Evolutionary conservation across 2,329 filamentous ascomycete genomes (phyloP), one percentile per base, ranked within the genome.

Genomic region (Hypoxylon sp.): DNA sequence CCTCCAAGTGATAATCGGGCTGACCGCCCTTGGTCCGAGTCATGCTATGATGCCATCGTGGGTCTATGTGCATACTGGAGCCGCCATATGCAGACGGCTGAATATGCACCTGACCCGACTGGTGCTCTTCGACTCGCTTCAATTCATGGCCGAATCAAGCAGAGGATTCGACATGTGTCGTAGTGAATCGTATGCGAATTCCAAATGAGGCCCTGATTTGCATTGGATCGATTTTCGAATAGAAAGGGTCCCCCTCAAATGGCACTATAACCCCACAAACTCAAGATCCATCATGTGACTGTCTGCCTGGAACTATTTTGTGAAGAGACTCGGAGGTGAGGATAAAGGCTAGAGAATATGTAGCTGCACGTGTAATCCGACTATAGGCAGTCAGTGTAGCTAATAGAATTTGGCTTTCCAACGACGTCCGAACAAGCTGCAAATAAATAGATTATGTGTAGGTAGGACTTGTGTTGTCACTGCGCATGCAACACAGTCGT

Each of bases 41-140:
- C 18, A 62, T 38, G 42, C 65, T 69, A 69, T 69, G 64, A 69
- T 69, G 64, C 61, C 64, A 69, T 69, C 67, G 67, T 69, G 64
- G 67, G 61, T 67, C 67, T 54, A 9, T 36, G 30, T 64, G 64
- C 67, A 64, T 60, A 45, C 45, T 54, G 55, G 64, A 67, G 64
- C 57, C 61, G 57, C 67, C 55, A 55, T 58, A 52, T 52, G 46
- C 38, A 63, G 61, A 58, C 56, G 61, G 61, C 50, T 60, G 58
- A 69, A 67, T 42, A 62, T 65, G 61, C 58, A 69, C 44, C 60
- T 69, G 67, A 69, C 67, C 67, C 55, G 61, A 67, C 32, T 65
- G 54, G 53, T 58, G 49, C 32, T 62, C 54, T 53, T 51, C n/a
- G 26, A 30, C n/a, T 50, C 26, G 45, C 56, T 44, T 45, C 28